phyloP scores from a whole-genome alignment of 495 filamentous ascomycete genomes.

The Podospora pseudopauciseta region DNA sequence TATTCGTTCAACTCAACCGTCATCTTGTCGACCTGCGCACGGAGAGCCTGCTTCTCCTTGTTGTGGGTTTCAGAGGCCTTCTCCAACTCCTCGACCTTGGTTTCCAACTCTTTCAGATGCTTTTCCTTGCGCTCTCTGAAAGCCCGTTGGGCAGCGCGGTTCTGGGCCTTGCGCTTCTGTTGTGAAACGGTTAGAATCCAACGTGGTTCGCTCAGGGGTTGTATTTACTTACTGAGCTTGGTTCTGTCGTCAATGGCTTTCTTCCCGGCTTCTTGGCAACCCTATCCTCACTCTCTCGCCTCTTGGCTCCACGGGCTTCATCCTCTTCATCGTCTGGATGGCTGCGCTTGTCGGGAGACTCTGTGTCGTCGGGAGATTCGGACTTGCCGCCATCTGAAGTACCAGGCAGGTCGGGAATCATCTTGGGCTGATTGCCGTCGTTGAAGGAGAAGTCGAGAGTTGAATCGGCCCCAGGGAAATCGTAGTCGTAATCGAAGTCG shows the following conservation, averaged over 20 bases:
- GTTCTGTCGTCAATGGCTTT: slow-evolving; percentile 93
- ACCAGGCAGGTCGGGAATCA: slow-evolving; percentile 76
- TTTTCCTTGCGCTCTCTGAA: slow-evolving; percentile 98
- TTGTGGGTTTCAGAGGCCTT: slow-evolving; percentile 77
- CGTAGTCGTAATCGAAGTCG: slow-evolving; percentile 74
- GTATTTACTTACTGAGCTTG: slow-evolving; percentile 74
- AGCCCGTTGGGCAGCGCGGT: slow-evolving; percentile 91
- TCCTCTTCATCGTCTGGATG: slow-evolving; percentile 69
- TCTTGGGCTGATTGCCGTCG: slow-evolving; percentile 59
- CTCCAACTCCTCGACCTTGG: slow-evolving; percentile 88
- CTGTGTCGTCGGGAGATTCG: slow-evolving; percentile 60
- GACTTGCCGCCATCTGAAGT: slow-evolving; percentile 43
- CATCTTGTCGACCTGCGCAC: slow-evolving; percentile 81
- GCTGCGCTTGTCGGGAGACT: slow-evolving; percentile 78
- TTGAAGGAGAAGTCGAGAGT: slow-evolving; percentile 64
- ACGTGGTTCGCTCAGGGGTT: slow-evolving; percentile 9
- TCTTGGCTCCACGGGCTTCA: slow-evolving; percentile 61
- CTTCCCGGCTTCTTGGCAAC: slow-evolving; percentile 89
- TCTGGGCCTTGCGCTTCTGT: slow-evolving; percentile 98
- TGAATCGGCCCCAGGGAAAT: slow-evolving; percentile 47
- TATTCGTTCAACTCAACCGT: slow-evolving; percentile 85
- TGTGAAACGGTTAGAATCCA: slow-evolving; percentile 41
- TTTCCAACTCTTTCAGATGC: slow-evolving; percentile 92
- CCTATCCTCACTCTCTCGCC: slow-evolving; percentile 72
- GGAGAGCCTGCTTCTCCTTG: slow-evolving; percentile 80